These are phyloP conservation scores for Calocera cornea DNA, from an alignment of 768 basidiomycete species.

Conservation along the genomic window DNA sequence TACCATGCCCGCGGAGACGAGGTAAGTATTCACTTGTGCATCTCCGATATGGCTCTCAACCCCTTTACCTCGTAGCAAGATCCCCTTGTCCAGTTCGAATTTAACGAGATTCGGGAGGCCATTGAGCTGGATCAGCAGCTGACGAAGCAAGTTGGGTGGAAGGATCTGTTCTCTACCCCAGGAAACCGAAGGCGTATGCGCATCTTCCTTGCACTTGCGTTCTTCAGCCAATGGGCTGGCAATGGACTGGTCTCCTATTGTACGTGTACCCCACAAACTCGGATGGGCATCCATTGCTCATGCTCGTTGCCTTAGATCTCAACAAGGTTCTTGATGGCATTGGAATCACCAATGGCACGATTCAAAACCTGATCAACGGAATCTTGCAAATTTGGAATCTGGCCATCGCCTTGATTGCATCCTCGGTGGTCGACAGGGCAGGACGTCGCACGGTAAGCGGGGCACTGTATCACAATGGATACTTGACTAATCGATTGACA, in stretches of 20 bases:
- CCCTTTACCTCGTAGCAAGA: slow-evolving; percentile 26
- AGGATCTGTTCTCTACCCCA: slow-evolving; percentile 32
- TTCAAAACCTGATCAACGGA: slow-evolving; percentile 38
- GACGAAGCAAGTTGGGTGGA: slow-evolving; percentile 31
- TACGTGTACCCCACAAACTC: not conserved
- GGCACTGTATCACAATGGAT: slow-evolving; percentile 32
- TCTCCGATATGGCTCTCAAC: slow-evolving; percentile 12
- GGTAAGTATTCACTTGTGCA: slow-evolving; percentile 13
- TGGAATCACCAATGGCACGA: slow-evolving; percentile 36
- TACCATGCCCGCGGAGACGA: slow-evolving; percentile 69
- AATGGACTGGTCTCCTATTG: slow-evolving; percentile 34
- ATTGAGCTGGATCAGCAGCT: slow-evolving; percentile 23
- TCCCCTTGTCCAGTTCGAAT: slow-evolving; percentile 25
- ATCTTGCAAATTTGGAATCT: slow-evolving; percentile 44
- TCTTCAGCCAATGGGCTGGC: slow-evolving; percentile 41
- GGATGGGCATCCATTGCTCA: slow-evolving; percentile 10
- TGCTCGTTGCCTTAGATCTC: slow-evolving; percentile 25
- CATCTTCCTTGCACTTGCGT: slow-evolving; percentile 43
- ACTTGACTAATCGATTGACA: slow-evolving; percentile 15
- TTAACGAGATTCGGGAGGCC: slow-evolving; percentile 18
- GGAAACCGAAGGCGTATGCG: slow-evolving; percentile 44
- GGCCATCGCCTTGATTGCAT: slow-evolving; percentile 37
- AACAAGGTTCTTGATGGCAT: slow-evolving; percentile 41
- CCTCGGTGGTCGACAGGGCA: slow-evolving; percentile 35
- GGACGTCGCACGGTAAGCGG: slow-evolving; percentile 51